Evolutionary conservation across 164 flowering plant genomes (phyloP), one percentile per base, ranked within the genome.

Genomic region (Nymphaea colorata): DNA sequence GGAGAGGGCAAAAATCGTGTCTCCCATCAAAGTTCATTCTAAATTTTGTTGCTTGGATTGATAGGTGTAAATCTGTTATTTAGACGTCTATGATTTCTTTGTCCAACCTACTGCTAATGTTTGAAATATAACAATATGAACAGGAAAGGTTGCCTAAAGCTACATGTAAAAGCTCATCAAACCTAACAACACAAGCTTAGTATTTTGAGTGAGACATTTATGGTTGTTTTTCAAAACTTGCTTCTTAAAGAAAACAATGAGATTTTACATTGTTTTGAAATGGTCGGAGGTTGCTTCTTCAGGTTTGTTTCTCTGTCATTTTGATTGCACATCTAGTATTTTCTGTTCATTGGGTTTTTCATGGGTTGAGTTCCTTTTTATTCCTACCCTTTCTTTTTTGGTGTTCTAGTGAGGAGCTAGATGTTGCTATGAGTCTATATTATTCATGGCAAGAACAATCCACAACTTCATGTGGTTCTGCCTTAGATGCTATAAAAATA

Each of bases 111-210:
- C n/a, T n/a, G n/a, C n/a, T n/a, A n/a, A n/a, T n/a, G n/a, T n/a
- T n/a, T n/a, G n/a, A n/a, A n/a, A n/a, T n/a, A n/a, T n/a, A n/a
- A n/a, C 53, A 47, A 6, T 47, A 6, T 47, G 53, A 47, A 69
- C 82, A 91, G 93, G 99, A 94, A 75, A 86, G 94, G 64, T 78
- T 94, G 68, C 96, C 91, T 76, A 96, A 88, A 80, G 96, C 94
- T 74, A 90, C 86, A 59, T 80, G 77, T 65, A 82, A 77, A 75
- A 84, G 83, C 69, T 67, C 79, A 41, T 72, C 77, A 65, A 82
- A 73, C 67, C 73, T 8, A 68, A 79, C n/a, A 42, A 64, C 61
- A 45, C 75, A 69, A 81, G 96, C 25, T 83, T 62, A 84, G 72
- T 71, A 92, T 95, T 66, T 79, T 95, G 81, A 93, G 90, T 11